Evolutionary conservation across 345 rosid species (phyloP).

Genomic region (Acer saccharum): DNA sequence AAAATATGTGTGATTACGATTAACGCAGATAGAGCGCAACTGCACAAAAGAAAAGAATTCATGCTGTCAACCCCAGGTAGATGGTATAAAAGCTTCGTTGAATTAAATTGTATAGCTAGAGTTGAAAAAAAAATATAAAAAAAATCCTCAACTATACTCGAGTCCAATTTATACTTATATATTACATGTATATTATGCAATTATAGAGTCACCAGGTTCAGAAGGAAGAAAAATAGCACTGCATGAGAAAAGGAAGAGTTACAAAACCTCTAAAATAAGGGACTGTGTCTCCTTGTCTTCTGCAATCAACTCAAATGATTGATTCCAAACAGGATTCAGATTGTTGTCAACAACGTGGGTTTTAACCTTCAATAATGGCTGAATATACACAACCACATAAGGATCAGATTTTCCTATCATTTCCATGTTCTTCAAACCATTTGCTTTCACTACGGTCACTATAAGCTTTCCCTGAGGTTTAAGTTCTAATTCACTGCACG

Average conservation of each 20-base stretch:
- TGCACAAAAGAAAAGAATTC: background rate
- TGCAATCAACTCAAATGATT: slow-evolving; percentile 80
- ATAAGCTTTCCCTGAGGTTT: slow-evolving; percentile 89
- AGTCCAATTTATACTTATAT: background rate
- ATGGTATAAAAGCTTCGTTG: background rate
- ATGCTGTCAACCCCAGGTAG: background rate
- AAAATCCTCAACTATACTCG: no score
- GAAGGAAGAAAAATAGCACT: background rate
- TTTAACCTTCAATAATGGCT: slow-evolving; percentile 88
- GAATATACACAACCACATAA: slow-evolving; percentile 67
- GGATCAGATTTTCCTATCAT: slow-evolving; percentile 99
- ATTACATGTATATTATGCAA: background rate
- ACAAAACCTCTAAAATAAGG: slow-evolving; percentile 70
- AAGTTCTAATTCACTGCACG: slow-evolving; percentile 89
- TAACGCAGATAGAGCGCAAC: background rate
- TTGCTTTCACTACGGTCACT: slow-evolving; percentile 76
- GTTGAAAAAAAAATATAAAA: no score
- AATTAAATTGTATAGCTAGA: background rate
- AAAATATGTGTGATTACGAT: background rate
- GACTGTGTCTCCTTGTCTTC: slow-evolving; percentile 98
- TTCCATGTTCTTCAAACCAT: slow-evolving; percentile 93
- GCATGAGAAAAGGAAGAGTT: background rate
- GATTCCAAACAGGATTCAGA: slow-evolving; percentile 93
- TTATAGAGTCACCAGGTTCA: background rate
- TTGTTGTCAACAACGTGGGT: slow-evolving; percentile 80